phyloP scores from a whole-genome alignment of 169 alveolate genomes.

The Plasmodium ovale region DNA sequence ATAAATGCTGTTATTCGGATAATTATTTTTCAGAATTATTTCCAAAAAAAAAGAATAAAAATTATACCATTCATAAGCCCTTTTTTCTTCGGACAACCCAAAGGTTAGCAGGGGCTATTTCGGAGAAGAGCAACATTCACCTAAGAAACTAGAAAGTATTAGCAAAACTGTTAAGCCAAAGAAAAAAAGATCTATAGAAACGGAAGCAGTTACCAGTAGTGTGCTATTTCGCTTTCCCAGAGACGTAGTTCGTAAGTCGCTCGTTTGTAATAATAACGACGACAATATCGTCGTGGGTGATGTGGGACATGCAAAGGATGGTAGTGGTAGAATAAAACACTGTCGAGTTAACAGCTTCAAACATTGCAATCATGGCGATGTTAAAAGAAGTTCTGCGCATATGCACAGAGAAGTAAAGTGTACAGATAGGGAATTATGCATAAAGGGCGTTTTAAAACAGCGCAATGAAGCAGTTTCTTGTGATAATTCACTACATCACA shows the following conservation, averaged over 20 bases:
- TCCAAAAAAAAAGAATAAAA: slow-evolving; percentile 19
- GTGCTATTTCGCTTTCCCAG: neutral
- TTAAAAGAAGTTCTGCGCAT: neutral
- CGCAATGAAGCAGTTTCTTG: neutral
- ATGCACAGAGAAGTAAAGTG: neutral
- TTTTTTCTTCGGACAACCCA: neutral
- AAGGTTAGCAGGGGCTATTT: neutral
- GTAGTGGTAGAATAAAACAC: neutral
- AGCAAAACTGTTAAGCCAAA: neutral
- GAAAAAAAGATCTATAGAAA: neutral
- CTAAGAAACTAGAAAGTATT: slow-evolving; percentile 6
- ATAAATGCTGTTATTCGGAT: slow-evolving; percentile 46
- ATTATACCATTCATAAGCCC: neutral
- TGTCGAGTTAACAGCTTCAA: neutral
- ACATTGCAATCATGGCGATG: neutral
- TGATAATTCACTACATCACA: slow-evolving; percentile 13
- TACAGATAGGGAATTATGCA: slow-evolving; percentile 4
- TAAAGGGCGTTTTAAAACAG: neutral
- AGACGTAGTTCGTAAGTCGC: neutral
- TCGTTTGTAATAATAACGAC: neutral
- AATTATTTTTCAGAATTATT: slow-evolving; percentile 52
- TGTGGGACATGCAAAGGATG: neutral
- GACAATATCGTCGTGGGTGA: neutral
- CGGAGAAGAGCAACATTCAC: slow-evolving; percentile 8
- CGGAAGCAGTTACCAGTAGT: slow-evolving; percentile 5